phyloP scores from a whole-genome alignment of 1,139 yeast species.

The Candida sanyaensis region DNA sequence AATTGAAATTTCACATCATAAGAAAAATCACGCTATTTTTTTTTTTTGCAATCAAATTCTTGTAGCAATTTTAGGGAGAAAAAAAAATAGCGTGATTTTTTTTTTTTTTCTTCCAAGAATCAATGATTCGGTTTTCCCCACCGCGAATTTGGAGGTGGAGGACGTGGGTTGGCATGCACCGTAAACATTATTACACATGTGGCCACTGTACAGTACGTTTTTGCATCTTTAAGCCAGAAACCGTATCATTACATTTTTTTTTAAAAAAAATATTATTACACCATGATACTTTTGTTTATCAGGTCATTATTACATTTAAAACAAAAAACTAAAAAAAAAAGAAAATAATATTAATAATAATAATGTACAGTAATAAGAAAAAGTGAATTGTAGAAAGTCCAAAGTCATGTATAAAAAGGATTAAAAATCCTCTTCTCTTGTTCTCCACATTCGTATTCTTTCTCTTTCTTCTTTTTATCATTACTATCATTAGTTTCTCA shows the following conservation, averaged over 20 bases:
- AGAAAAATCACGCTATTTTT: too few species aligned
- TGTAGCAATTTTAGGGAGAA: too few species aligned
- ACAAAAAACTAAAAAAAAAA: not conserved
- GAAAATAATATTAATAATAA: not conserved
- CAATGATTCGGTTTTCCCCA: too few species aligned
- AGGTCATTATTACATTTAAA: not conserved
- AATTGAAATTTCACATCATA: too few species aligned
- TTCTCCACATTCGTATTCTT: too few species aligned
- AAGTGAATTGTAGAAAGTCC: not conserved
- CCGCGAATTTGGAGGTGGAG: not conserved
- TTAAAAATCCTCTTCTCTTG: not conserved
- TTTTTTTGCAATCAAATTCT: too few species aligned
- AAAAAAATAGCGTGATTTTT: too few species aligned
- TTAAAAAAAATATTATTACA: not conserved
- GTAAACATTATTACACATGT: not conserved
- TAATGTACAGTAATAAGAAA: not conserved
- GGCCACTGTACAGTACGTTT: not conserved
- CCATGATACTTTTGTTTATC: not conserved
- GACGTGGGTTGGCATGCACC: not conserved
- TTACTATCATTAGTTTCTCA: not conserved
- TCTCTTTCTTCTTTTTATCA: not conserved
- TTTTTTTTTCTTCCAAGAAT: too few species aligned
- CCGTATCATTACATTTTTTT: not conserved
- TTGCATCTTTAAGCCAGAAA: not conserved
- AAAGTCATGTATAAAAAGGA: conserved; percentile 3